Evolutionary conservation across 176 grass and related monocot genomes (phyloP).

Genomic region (Lolium multiflorum): DNA sequence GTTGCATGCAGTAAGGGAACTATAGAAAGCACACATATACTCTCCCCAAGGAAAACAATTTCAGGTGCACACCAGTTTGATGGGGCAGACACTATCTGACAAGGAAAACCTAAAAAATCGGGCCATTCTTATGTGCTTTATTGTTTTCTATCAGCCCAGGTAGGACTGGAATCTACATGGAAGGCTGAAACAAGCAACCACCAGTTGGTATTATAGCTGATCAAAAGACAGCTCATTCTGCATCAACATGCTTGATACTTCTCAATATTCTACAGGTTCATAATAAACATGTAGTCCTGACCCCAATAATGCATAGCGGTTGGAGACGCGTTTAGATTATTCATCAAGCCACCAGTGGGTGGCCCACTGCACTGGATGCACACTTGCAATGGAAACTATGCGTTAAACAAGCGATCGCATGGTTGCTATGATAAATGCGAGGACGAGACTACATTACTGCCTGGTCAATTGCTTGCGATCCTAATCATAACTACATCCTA

Average conservation of each 20-base stretch:
- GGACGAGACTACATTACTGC: neutral
- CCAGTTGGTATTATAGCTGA: constrained; percentile 34
- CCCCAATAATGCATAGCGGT: neutral
- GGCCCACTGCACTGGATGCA: constrained; percentile 29
- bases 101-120: constrained; percentile 33
- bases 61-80: neutral
- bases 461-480: neutral
- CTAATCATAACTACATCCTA: neutral
- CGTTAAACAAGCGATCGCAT: neutral
- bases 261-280: constrained; percentile 38
- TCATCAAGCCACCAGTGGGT: neutral
- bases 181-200: constrained; percentile 35
- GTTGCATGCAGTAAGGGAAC: neutral
- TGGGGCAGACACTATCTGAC: neutral
- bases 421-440: neutral
- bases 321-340: constrained; percentile 26
- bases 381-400: constrained; percentile 15
- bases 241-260: constrained; percentile 28
- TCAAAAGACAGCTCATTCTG: constrained; percentile 46
- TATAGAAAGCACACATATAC: neutral
- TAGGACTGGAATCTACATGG: constrained; percentile 27
- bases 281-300: constrained; percentile 7
- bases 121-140: neutral
- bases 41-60: neutral
- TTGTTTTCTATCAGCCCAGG: constrained; percentile 18